Evolutionary conservation across 1,139 yeast species (phyloP).

Genomic region (Pichia terricola): DNA sequence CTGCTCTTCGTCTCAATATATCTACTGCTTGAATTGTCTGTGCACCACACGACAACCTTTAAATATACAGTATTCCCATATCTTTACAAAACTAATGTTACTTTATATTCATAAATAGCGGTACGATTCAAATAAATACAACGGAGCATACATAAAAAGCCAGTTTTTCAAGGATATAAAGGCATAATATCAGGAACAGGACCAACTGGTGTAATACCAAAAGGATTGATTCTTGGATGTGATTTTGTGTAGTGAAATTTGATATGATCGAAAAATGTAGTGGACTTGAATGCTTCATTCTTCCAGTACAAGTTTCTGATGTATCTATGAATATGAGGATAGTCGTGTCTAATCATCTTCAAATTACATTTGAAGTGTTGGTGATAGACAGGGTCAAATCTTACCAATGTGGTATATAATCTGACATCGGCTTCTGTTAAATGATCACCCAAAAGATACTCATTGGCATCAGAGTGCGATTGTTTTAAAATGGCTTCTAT

Average conservation of each 20-base stretch:
- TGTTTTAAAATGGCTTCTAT: conserved; percentile 55
- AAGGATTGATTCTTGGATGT: conserved; percentile 72
- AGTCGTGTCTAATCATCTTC: conserved; percentile 71
- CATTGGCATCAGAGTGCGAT: conserved; percentile 33
- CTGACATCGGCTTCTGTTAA: conserved; percentile 89
- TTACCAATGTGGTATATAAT: conserved; percentile 68
- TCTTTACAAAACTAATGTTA: too few relatives aligned
- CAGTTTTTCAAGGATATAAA: conserved; percentile 15
- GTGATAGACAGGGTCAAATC: conserved; percentile 87
- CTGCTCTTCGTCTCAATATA: too few relatives aligned
- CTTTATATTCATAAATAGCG: too few relatives aligned
- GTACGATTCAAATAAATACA: too few relatives aligned
- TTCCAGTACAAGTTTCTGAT: conserved; percentile 81
- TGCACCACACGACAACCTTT: too few relatives aligned
- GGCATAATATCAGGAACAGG: conserved; percentile 70
- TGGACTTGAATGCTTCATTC: conserved; percentile 53
- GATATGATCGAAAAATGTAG: conserved; percentile 84
- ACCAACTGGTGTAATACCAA: conserved; percentile 79
- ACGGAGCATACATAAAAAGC: not conserved
- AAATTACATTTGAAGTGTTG: conserved; percentile 93
- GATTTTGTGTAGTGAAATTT: conserved; percentile 82
- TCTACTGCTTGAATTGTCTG: too few relatives aligned
- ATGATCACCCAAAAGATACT: conserved; percentile 51
- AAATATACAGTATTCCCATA: too few relatives aligned
- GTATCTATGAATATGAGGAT: conserved; percentile 75